Evolutionary conservation across 306 rosid genomes (phyloP).

Genomic region (Medicago truncatula): MtrunA17r5.0-ANR NC_053049.1:9825501-9826000

Average conservation of each 20-base stretch:
- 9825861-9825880: not conserved
- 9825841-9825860: constrained; percentile 2
- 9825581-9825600: not conserved
- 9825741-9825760: not conserved
- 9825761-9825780: not conserved
- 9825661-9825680: not conserved
- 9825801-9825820: not conserved
- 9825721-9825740: constrained; percentile 7
- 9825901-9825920: constrained; percentile 23
- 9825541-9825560: too few relatives aligned
- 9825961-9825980: constrained; percentile 17
- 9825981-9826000: not conserved
- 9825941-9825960: not conserved
- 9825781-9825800: constrained; percentile 19
- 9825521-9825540: not conserved
- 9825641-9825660: not conserved
- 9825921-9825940: constrained; percentile 16
- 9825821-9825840: constrained; percentile 3
- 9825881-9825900: constrained; percentile 24
- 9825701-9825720: not conserved
- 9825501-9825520: not conserved
- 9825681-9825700: not conserved
- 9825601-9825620: not conserved
- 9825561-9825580: not conserved
- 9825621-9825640: too few relatives aligned